Conservation (phyloP, 2,329 filamentous ascomycete genomes). For the Tricladium varicosporioides region DNA sequence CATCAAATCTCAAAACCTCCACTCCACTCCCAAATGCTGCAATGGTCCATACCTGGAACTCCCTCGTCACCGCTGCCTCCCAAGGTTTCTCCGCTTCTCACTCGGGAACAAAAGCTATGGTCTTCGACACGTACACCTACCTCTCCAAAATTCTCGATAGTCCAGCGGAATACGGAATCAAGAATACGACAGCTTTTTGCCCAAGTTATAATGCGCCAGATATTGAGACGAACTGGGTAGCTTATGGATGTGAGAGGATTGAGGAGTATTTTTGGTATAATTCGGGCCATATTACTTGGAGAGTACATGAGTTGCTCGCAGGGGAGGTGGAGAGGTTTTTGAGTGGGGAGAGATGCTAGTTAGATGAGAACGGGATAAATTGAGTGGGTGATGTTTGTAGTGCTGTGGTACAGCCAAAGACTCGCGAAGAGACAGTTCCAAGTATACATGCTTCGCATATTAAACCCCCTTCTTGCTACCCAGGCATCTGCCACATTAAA, state of each 20-base stretch:
- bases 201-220: slow-evolving; percentile 44
- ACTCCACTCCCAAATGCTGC: slow-evolving; percentile 25
- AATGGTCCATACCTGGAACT: slow-evolving; percentile 46
- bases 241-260: slow-evolving; percentile 45
- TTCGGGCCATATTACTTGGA: slow-evolving; percentile 44
- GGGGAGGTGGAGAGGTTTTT: slow-evolving; percentile 25
- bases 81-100: slow-evolving; percentile 25
- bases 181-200: slow-evolving; percentile 46
- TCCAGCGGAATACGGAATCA: slow-evolving; percentile 41
- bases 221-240: slow-evolving; percentile 40
- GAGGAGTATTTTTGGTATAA: slow-evolving; percentile 48
- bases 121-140: slow-evolving; percentile 44
- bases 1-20: slow-evolving; percentile 16
- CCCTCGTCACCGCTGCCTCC: slow-evolving; percentile 31
- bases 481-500: too few species aligned
- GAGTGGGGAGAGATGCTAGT: slow-evolving; percentile 35
- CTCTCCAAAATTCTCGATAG: slow-evolving; percentile 43
- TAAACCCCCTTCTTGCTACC: too few species aligned
- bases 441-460: too few species aligned
- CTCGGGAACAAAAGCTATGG: slow-evolving; percentile 36
- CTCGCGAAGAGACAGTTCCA: too few species aligned
- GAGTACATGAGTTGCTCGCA: slow-evolving; percentile 40
- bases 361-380: too few species aligned
- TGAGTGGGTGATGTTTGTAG: too few species aligned
- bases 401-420: too few species aligned